A percentile compares a stretch with the other conserved stretches of the same genome.
phyloP scores from a whole-genome alignment of 2,329 filamentous ascomycete genomes.

The Mariannaea sp. region DNA sequence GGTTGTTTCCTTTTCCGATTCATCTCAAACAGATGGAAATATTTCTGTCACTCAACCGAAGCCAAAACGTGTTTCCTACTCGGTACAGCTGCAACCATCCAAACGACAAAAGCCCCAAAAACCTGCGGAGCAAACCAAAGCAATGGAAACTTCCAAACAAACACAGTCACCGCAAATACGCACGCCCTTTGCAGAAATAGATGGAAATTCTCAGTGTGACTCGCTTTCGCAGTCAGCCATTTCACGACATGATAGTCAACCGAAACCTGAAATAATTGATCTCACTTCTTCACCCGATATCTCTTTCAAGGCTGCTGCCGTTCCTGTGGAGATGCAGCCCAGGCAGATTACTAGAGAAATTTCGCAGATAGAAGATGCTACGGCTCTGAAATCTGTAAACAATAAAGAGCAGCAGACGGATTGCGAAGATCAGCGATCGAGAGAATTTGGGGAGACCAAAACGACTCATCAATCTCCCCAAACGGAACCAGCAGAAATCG shows the following conservation, averaged over 20 bases:
- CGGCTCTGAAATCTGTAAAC: slow-evolving; percentile 5
- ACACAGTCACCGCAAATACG: slow-evolving; percentile 21
- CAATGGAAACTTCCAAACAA: background rate
- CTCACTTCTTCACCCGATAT: slow-evolving; percentile 22
- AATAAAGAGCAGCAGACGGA: background rate
- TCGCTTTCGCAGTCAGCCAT: background rate
- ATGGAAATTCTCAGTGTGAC: slow-evolving; percentile 32
- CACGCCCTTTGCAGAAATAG: slow-evolving; percentile 30
- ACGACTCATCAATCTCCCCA: background rate
- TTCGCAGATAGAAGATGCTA: slow-evolving; percentile 2
- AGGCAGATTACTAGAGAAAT: background rate
- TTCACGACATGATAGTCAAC: background rate
- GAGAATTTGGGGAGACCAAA: background rate
- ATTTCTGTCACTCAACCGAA: background rate
- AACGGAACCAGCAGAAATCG: background rate
- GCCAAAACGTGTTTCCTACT: slow-evolving; percentile 11
- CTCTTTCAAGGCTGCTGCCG: slow-evolving; percentile 16
- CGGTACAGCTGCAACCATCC: slow-evolving; percentile 3
- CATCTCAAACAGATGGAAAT: slow-evolving; percentile 8
- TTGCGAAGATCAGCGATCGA: background rate
- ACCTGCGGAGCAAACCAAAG: background rate
- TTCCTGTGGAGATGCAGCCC: too few relatives aligned
- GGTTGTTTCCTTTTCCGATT: slow-evolving; percentile 20
- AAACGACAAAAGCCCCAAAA: slow-evolving; percentile 29
- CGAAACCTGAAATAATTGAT: slow-evolving; percentile 17